A percentile compares a stretch with the other conserved stretches of the same genome.
These are phyloP conservation scores for Brasenia schreberi DNA, from an alignment of 164 flowering plant genomes.

Conservation along the genomic window DNA sequence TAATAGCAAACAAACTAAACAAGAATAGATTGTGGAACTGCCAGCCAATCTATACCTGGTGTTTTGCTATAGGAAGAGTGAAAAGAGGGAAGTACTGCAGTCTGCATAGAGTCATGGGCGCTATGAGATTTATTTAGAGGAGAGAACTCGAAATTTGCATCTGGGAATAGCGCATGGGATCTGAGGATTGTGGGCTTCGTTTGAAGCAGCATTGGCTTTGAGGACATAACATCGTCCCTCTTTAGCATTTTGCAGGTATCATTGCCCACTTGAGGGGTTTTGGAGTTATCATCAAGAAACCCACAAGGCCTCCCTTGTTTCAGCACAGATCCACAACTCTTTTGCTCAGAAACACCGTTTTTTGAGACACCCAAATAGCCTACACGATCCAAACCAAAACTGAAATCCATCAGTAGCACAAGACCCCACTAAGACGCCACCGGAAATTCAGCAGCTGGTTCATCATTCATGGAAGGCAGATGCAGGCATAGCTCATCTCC, in stretches of 20 bases:
- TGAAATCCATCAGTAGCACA: slow-evolving; percentile 37
- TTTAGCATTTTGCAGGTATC: slow-evolving; percentile 40
- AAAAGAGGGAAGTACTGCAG: slow-evolving; percentile 24
- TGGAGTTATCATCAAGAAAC: slow-evolving; percentile 19
- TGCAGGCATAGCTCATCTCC: no score
- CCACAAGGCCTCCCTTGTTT: slow-evolving; percentile 27
- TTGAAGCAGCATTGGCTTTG: slow-evolving; percentile 31
- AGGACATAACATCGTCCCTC: slow-evolving; percentile 22
- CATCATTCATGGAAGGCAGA: neutral
- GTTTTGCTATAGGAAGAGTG: slow-evolving; percentile 25
- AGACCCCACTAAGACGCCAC: slow-evolving; percentile 6
- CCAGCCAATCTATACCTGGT: slow-evolving; percentile 22
- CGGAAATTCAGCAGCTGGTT: slow-evolving; percentile 2
- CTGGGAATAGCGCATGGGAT: slow-evolving; percentile 31
- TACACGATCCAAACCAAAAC: slow-evolving; percentile 34
- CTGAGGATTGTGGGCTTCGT: slow-evolving; percentile 24
- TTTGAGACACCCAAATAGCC: slow-evolving; percentile 17
- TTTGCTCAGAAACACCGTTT: slow-evolving; percentile 11
- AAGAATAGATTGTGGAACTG: no score
- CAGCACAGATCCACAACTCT: neutral
- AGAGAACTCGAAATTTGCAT: slow-evolving; percentile 22
- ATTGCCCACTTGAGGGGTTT: neutral
- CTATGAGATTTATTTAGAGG: slow-evolving; percentile 3
- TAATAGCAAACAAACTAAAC: no score
- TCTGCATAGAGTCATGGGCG: neutral